Percentiles rank a stretch among this genome's conserved stretches.
These are phyloP conservation scores for Passiflora organensis DNA, from an alignment of 345 rosid species.

Conservation along the genomic window DNA sequence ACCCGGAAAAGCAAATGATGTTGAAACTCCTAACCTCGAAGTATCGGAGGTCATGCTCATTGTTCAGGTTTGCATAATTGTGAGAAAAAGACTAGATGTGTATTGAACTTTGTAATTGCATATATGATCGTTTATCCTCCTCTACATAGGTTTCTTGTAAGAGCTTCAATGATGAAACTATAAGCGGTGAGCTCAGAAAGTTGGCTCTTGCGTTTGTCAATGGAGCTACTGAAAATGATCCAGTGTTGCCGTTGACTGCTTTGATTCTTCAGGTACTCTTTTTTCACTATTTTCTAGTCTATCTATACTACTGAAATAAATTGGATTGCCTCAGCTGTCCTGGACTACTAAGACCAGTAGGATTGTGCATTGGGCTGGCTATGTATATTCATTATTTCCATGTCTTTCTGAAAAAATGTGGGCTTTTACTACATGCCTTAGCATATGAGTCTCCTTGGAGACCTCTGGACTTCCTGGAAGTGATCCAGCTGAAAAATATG, in stretches of 20 bases:
- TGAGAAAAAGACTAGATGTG: background rate
- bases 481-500: too few species aligned
- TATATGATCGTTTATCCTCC: constrained; percentile 5
- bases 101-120: background rate
- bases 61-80: constrained; percentile 62
- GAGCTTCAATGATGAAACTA: constrained; percentile 43
- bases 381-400: too few species aligned
- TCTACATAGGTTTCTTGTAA: constrained; percentile 47
- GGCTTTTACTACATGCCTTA: too few species aligned
- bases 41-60: constrained; percentile 90
- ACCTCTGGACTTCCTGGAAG: too few species aligned
- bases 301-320: background rate
- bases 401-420: too few species aligned
- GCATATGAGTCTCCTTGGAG: too few species aligned
- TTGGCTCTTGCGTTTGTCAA: constrained; percentile 58
- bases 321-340: too few species aligned
- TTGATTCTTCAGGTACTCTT: constrained; percentile 79
- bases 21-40: constrained; percentile 37
- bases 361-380: too few species aligned
- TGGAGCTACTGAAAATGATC: constrained; percentile 61
- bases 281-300: constrained; percentile 1
- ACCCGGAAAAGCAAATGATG: constrained; percentile 32
- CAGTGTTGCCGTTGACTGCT: constrained; percentile 67
- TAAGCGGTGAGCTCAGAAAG: constrained; percentile 56
- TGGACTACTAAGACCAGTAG: too few species aligned